Conservation (phyloP, 179 eudicot genomes). For the Patellifolia procumbens region DNA sequence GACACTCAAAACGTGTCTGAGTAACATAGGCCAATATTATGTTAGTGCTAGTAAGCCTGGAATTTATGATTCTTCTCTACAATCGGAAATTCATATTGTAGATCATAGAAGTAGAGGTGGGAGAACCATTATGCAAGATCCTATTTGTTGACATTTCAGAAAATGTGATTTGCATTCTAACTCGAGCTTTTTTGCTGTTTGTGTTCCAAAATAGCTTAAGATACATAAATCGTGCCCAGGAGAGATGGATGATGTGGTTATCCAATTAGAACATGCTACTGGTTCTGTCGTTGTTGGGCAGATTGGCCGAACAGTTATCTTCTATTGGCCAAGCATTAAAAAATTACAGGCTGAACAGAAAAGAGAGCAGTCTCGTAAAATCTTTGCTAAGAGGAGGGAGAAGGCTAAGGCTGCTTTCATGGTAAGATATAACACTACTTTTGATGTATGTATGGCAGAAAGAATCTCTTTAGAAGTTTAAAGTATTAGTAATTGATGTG, state of each 20-base stretch:
- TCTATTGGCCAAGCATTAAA: slow-evolving; percentile 78
- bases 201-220: slow-evolving; percentile 56
- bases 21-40: too few species aligned
- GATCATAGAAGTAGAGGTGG: too few species aligned
- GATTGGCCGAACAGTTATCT: slow-evolving; percentile 85
- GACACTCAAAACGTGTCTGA: too few species aligned
- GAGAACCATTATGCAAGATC: too few species aligned
- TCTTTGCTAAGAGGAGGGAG: slow-evolving; percentile 30
- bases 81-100: too few species aligned
- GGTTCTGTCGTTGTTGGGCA: slow-evolving; percentile 72
- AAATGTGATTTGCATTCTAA: too few species aligned
- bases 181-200: not conserved
- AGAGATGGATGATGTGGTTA: slow-evolving; percentile 71
- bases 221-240: slow-evolving; percentile 68
- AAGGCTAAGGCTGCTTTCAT: slow-evolving; percentile 20
- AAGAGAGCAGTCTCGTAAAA: slow-evolving; percentile 54
- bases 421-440: slow-evolving; percentile 25
- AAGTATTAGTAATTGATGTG: too few species aligned
- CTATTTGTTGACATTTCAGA: too few species aligned
- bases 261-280: slow-evolving; percentile 58
- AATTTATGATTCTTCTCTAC: not conserved
- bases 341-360: slow-evolving; percentile 77
- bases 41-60: not conserved
- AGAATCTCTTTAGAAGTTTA: too few species aligned
- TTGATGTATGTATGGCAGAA: too few species aligned